A percentile compares a stretch with the other conserved stretches of the same genome.
Evolutionary conservation across 306 rosid species (phyloP).

Genomic region (Oemleria cerasiformis): DNA sequence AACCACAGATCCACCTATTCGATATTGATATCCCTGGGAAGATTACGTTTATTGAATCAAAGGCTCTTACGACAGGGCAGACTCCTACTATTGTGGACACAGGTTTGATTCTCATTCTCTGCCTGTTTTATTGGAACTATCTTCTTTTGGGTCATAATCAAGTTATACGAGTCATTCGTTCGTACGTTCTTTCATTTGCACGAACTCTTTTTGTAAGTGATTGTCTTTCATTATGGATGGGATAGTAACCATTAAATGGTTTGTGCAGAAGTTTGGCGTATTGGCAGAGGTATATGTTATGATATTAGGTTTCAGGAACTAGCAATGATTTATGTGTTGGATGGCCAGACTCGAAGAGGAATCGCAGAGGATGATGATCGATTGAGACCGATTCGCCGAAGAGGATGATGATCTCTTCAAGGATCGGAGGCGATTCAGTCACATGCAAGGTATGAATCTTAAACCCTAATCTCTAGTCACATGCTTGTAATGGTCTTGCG

Average conservation of each 20-base stretch:
- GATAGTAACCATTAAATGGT: slow-evolving; percentile 26
- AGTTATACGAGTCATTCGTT: not conserved
- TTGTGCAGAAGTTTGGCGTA: slow-evolving; percentile 84
- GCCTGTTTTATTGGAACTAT: not conserved
- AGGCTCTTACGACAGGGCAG: slow-evolving; percentile 85
- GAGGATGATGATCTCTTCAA: too few relatives aligned
- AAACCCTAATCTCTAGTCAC: too few relatives aligned
- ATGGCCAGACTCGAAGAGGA: too few relatives aligned
- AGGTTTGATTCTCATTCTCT: slow-evolving; percentile 43
- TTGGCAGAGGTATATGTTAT: slow-evolving; percentile 94
- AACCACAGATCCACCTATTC: slow-evolving; percentile 78
- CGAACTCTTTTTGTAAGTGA: not conserved
- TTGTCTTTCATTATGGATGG: not conserved
- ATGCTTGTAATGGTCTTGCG: too few relatives aligned
- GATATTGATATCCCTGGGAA: slow-evolving; percentile 94
- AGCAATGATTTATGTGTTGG: slow-evolving; percentile 98
- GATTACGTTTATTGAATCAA: slow-evolving; percentile 88
- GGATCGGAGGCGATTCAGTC: too few relatives aligned
- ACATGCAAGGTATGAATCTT: too few relatives aligned
- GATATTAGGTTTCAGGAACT: slow-evolving; percentile 93
- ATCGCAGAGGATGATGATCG: too few relatives aligned
- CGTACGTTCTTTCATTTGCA: slow-evolving; percentile 2
- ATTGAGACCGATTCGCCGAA: too few relatives aligned
- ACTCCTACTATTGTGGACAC: slow-evolving; percentile 92
- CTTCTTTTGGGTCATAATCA: not conserved